These are phyloP conservation scores for Boeremia exigua DNA, from an alignment of 2,329 filamentous ascomycete species.

Conservation along the genomic window DNA sequence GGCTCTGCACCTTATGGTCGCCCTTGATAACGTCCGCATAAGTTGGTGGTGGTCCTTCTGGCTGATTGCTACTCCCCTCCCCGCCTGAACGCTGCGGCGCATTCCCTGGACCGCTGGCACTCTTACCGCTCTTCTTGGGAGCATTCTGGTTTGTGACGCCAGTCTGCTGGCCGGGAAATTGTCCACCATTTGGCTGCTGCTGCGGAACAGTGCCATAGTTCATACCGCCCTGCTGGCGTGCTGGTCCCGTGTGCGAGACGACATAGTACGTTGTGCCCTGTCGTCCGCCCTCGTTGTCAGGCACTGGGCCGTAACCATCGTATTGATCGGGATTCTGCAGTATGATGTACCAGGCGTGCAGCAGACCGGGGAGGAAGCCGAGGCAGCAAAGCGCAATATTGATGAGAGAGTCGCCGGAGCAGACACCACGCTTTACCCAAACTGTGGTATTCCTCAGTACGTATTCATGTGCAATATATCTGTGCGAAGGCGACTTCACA, in stretches of 20 bases:
- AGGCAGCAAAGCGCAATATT: conserved; percentile 83
- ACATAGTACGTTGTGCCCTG: conserved; percentile 37
- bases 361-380: conserved; percentile 74
- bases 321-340: conserved; percentile 79
- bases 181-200: conserved; percentile 43
- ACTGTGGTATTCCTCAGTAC: conserved; percentile 60
- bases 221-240: conserved; percentile 31
- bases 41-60: conserved; percentile 70
- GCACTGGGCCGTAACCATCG: conserved; percentile 65
- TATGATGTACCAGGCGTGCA: conserved; percentile 99
- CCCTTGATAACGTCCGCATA: conserved; percentile 90
- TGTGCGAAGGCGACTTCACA: neutral
- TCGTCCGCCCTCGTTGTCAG: conserved; percentile 58
- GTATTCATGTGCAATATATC: neutral
- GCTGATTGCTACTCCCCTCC: conserved; percentile 37
- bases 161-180: conserved; percentile 52
- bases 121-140: conserved; percentile 19
- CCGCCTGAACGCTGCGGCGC: conserved; percentile 24
- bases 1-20: conserved; percentile 83
- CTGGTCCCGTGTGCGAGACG: conserved; percentile 47
- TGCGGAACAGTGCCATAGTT: conserved; percentile 53
- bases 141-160: conserved; percentile 41
- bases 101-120: conserved; percentile 6
- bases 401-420: conserved; percentile 89
- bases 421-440: conserved; percentile 96